Evolutionary conservation across 768 basidiomycete species (phyloP), one percentile per base, ranked within the genome.

Genomic region (Rhodosporidiobolus odoratus): DNA sequence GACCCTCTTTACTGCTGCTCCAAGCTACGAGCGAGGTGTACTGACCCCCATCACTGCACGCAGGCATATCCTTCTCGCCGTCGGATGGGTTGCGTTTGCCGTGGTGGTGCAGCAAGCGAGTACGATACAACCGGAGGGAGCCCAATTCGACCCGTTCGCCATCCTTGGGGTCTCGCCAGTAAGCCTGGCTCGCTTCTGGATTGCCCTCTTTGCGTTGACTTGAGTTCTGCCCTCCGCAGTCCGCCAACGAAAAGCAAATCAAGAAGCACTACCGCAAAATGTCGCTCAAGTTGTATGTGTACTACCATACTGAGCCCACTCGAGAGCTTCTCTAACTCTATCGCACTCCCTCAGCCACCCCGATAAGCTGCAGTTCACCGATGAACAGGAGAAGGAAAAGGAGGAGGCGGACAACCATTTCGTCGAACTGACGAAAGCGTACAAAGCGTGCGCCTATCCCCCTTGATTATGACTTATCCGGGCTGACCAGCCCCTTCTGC

Each of bases 211-310:
- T 50, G 12, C 48, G n/a, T 50, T n/a, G 12, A 23, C 13, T 13
- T 12, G 13, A 13, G 43, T 13, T 45, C 43, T 23, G 43, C 43
- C 43, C 23, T 45, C 27, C 52, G 2, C 75, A 92, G 89, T 85
- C 85, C 34, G 78, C 84, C 4, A 82, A 87, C 4, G 89, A 94
- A 77, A 93, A 94, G 80, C 90, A 92, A 48, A 94, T 99, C 80
- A 99, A 97, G 81, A 88, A 90, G 4, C 90, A 92, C 79, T 99
- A 88, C 84, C 95, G 94, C 81, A 89, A 89, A 76, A 84, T 98
- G 25, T 94, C 94, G 3, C 84, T 89, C 75, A 81, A 88, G 80
- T 96, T 89, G 94, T 95, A 77, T 68, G 84, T 80, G 23, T 1
- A 5, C 32, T 6, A 21, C 32, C 50, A 17, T n/a, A 1, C 23